Conservation (phyloP, 1,284 basidiomycete species). For the Ustilago esculenta region DNA sequence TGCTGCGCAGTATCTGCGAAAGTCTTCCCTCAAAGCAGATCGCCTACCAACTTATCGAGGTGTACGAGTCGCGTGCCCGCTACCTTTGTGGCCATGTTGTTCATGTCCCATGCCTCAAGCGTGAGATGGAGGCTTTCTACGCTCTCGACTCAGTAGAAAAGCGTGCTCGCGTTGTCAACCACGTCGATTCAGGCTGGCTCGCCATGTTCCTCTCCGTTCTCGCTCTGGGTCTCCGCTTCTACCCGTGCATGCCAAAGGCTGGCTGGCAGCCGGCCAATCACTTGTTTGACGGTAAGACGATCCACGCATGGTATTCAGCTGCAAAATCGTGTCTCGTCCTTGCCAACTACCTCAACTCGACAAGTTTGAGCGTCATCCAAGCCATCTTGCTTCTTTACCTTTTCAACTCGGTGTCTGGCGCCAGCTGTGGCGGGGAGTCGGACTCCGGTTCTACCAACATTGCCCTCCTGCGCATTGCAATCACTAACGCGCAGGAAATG, state of each 20-base stretch:
- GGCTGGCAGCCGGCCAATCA: constrained; percentile 43
- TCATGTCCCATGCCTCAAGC: constrained; percentile 52
- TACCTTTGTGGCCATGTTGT: constrained; percentile 54
- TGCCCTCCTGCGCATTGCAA: constrained; percentile 53
- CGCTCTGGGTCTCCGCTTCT: constrained; percentile 60
- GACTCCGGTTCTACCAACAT: constrained; percentile 32
- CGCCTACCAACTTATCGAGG: constrained; percentile 54
- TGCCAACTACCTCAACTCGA: constrained; percentile 53
- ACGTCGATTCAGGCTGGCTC: constrained; percentile 62
- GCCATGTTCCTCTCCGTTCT: constrained; percentile 57
- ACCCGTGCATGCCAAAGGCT: constrained; percentile 51
- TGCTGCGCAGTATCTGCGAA: constrained; percentile 57
- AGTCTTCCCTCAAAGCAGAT: constrained; percentile 54
- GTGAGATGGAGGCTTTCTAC: constrained; percentile 59
- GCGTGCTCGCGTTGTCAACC: constrained; percentile 58
- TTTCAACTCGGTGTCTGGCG: constrained; percentile 34
- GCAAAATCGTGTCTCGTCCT: constrained; percentile 57
- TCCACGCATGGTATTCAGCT: constrained; percentile 59
- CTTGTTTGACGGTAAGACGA: constrained; percentile 59
- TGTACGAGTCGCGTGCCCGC: constrained; percentile 53
- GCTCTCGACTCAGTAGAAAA: constrained; percentile 53
- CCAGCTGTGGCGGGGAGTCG: constrained; percentile 25
- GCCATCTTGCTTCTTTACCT: constrained; percentile 53
- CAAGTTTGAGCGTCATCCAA: constrained; percentile 57
- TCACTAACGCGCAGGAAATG: constrained; percentile 62